Base-by-base conservation (phyloP, 148 eudicot species). In the Fagopyrum homotropicum region DNA sequence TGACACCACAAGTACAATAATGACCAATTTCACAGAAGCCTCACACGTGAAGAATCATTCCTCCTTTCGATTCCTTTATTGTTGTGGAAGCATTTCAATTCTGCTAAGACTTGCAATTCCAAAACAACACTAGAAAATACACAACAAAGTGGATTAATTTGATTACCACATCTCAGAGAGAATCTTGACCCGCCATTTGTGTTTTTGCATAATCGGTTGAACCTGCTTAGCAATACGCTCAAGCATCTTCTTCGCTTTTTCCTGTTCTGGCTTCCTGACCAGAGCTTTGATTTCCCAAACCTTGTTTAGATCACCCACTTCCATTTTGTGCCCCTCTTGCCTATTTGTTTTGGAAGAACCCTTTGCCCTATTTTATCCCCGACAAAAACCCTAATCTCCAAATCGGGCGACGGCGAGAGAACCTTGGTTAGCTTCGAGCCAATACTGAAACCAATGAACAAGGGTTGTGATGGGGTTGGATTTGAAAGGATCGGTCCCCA, bases 221-320 rank as follows among this genome's bases (percentile, higher is more conserved):
- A 90, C 98, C 76, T 95, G 98, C 48, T 90, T 90, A 3, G 99
- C 96, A 51, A 95, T 79, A 15, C 82, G 81, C 4, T 92, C 96
- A 0, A 92, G 87, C 47, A 89, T 81, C 72, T 83, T 84, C 40
- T 48, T 85, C 4, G 99, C 99, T 75, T 90, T 87, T 19, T 89
- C 94, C 76, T 85, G 83, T 54, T 77, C 78, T 4, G 85, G 84
- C 68, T 89, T 92, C 54, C 81, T 79, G 81, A 90, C 90, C 51
- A 95, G 81, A 9, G 91, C 80, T 83, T 84, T 92, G 75, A 85
- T 90, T 77, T 92, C 99, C 99, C 99, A 95, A 29, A 95, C 93
- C 82, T 92, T 95, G 82, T 92, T 71, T 9, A 89, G 84, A 80
- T 90, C 91, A 16, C 90, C 91, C 77, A 52, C 71, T 80, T 86